Evolutionary conservation across 2,329 filamentous ascomycete species (phyloP).

Genomic region (Ascochyta viciae-villosae): DNA sequence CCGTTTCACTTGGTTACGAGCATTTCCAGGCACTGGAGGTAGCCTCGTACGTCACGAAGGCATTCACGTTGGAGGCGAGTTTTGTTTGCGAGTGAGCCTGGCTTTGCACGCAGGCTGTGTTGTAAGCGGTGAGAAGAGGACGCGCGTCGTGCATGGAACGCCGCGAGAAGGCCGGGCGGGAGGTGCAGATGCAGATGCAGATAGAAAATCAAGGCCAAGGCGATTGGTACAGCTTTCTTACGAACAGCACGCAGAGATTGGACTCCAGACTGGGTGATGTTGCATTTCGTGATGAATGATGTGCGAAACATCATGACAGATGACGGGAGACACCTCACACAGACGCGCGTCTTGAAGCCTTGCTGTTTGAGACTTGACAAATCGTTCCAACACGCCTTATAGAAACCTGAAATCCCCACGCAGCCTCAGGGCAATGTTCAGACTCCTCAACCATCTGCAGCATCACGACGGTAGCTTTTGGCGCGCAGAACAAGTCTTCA

Average conservation of each 20-base stretch:
- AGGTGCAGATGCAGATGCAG: slow-evolving; percentile 7
- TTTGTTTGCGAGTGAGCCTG: slow-evolving; percentile 14
- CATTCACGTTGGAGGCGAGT: slow-evolving; percentile 17
- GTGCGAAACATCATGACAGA: slow-evolving; percentile 9
- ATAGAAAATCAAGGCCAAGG: slow-evolving; percentile 27
- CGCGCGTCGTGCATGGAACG: slow-evolving; percentile 30
- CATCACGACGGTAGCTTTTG: background rate
- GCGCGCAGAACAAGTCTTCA: too few species aligned
- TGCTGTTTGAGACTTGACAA: slow-evolving; percentile 4
- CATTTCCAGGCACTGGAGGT: slow-evolving; percentile 21
- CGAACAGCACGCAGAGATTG: slow-evolving; percentile 1
- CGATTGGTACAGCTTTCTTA: slow-evolving; percentile 17
- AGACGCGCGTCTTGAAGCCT: slow-evolving; percentile 13
- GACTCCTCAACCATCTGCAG: background rate
- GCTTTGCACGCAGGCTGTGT: slow-evolving; percentile 22
- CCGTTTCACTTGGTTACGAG: slow-evolving; percentile 35
- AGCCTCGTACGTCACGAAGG: slow-evolving; percentile 27
- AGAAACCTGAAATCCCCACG: background rate
- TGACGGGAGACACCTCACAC: background rate
- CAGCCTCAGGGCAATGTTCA: background rate
- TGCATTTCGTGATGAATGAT: slow-evolving; percentile 5
- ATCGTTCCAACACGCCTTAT: background rate
- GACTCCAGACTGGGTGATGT: slow-evolving; percentile 3
- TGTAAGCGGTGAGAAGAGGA: slow-evolving; percentile 27
- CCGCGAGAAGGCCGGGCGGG: background rate